phyloP scores from a whole-genome alignment of 805 yeast species.

The Kodamaea lidongshanica region DNA sequence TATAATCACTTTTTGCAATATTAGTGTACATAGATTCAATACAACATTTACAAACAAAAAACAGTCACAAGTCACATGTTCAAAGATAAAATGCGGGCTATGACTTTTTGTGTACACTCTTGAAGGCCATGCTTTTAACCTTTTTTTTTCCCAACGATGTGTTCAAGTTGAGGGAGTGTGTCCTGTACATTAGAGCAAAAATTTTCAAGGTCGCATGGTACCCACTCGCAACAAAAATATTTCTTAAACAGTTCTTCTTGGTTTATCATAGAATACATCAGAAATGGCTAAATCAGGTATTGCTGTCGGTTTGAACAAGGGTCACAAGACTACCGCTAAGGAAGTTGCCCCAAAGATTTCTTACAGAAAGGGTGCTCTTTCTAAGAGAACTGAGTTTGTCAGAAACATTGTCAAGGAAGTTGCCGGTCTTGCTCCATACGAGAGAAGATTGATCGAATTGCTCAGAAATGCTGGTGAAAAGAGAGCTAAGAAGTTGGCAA shows the following conservation, averaged over 20 bases:
- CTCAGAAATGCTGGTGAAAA: conserved; percentile 99
- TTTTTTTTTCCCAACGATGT: too few relatives aligned
- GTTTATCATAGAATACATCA: conserved; percentile 13
- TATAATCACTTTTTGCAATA: too few relatives aligned
- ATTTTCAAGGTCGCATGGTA: conserved; percentile 7
- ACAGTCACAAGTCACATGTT: conserved; percentile 13
- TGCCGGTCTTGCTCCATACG: conserved; percentile 98
- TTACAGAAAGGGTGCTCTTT: conserved; percentile 92
- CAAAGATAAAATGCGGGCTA: neutral
- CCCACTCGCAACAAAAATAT: conserved; percentile 5
- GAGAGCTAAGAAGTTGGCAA: conserved; percentile 99
- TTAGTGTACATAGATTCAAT: too few relatives aligned
- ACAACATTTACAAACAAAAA: too few relatives aligned
- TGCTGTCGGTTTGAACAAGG: conserved; percentile 99
- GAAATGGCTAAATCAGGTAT: conserved; percentile 72
- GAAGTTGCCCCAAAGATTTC: conserved; percentile 64
- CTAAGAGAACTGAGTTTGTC: conserved; percentile 95
- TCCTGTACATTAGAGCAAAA: conserved; percentile 8
- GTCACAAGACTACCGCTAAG: conserved; percentile 93
- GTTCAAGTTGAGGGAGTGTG: neutral
- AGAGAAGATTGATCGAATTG: conserved; percentile 98
- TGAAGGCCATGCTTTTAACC: too few relatives aligned
- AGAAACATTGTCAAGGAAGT: conserved; percentile 95
- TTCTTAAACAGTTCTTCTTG: conserved; percentile 8
- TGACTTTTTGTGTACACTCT: neutral